phyloP scores from a whole-genome alignment of 2,329 filamentous ascomycete species.

The Exophiala bonariae region DNA sequence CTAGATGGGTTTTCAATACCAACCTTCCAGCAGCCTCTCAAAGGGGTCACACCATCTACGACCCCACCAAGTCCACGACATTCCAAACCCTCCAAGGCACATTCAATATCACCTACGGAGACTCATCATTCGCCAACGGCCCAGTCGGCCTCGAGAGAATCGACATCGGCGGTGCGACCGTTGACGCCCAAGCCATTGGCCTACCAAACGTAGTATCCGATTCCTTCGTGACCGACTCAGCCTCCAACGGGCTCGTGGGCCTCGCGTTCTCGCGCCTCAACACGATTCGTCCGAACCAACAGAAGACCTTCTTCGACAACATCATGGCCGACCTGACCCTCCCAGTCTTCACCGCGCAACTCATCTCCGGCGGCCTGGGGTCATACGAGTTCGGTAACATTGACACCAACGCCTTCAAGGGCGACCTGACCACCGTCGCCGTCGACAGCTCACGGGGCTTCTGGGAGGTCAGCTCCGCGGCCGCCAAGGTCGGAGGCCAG shows the following conservation, averaged over 20 bases:
- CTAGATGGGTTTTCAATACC: slow-evolving; percentile 69
- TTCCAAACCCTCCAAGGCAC: slow-evolving; percentile 51
- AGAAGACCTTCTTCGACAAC: slow-evolving; percentile 76
- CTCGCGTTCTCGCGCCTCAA: slow-evolving; percentile 67
- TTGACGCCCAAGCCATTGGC: slow-evolving; percentile 65
- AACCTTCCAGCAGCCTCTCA: slow-evolving; percentile 49
- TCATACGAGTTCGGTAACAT: slow-evolving; percentile 74
- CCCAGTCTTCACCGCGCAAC: slow-evolving; percentile 70
- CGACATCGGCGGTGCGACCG: slow-evolving; percentile 64
- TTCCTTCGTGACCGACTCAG: slow-evolving; percentile 60
- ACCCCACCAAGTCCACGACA: slow-evolving; percentile 53
- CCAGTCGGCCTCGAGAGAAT: slow-evolving; percentile 67
- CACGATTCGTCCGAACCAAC: slow-evolving; percentile 60
- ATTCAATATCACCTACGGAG: slow-evolving; percentile 69
- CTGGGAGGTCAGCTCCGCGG: slow-evolving; percentile 65
- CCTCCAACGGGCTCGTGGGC: slow-evolving; percentile 68
- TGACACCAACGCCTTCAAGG: slow-evolving; percentile 63
- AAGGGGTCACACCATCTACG: slow-evolving; percentile 56
- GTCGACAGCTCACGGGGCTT: slow-evolving; percentile 65
- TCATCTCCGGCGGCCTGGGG: slow-evolving; percentile 61
- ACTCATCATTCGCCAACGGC: slow-evolving; percentile 63
- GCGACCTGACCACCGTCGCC: slow-evolving; percentile 61
- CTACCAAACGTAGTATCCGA: slow-evolving; percentile 60
- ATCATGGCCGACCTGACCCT: slow-evolving; percentile 59
- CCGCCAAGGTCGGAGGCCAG: slow-evolving; percentile 56